Percentiles rank a stretch among this genome's conserved stretches.
Evolutionary conservation across 1,139 yeast genomes (phyloP).

Genomic region (Candida anutae): DNA sequence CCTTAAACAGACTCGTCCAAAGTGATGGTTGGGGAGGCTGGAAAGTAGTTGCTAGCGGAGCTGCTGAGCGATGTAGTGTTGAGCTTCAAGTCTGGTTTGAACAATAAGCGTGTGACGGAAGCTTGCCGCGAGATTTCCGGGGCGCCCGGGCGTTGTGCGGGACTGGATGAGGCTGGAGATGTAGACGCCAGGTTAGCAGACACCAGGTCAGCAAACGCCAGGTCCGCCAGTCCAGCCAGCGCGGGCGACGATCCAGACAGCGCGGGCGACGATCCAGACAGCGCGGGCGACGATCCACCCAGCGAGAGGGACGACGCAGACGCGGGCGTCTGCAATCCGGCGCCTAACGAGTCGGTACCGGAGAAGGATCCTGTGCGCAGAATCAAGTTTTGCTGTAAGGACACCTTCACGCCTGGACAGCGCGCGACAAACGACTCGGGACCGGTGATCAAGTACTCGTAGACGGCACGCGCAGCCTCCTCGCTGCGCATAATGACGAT

Average conservation of each 20-base stretch:
- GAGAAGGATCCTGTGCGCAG: conserved; percentile 34
- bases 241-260: no score
- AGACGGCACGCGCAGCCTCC: conserved; percentile 20
- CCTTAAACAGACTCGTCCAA: conserved; percentile 24
- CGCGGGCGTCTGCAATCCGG: conserved; percentile 1
- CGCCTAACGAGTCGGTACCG: conserved; percentile 9
- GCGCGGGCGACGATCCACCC: no score
- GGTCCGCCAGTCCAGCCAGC: no score
- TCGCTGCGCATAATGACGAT: conserved; percentile 33
- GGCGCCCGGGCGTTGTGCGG: no score
- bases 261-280: no score
- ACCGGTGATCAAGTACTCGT: conserved; percentile 12
- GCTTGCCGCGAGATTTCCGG: no score
- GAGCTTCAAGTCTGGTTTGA: conserved; percentile 24
- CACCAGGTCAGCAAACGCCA: no score
- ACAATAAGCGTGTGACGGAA: conserved; percentile 30
- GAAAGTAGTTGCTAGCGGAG: conserved; percentile 6
- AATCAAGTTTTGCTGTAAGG: conserved; percentile 36
- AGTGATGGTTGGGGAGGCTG: conserved; percentile 34
- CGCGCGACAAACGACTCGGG: conserved; percentile 6
- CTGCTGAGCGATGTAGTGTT: conserved; percentile 9
- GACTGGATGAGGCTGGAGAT: no score
- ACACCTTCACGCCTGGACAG: conserved; percentile 20
- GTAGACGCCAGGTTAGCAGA: background rate
- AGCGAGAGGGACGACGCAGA: no score